These are phyloP conservation scores for Irpex sp. DNA, from an alignment of 1,284 basidiomycete species.

Conservation along the genomic window DNA sequence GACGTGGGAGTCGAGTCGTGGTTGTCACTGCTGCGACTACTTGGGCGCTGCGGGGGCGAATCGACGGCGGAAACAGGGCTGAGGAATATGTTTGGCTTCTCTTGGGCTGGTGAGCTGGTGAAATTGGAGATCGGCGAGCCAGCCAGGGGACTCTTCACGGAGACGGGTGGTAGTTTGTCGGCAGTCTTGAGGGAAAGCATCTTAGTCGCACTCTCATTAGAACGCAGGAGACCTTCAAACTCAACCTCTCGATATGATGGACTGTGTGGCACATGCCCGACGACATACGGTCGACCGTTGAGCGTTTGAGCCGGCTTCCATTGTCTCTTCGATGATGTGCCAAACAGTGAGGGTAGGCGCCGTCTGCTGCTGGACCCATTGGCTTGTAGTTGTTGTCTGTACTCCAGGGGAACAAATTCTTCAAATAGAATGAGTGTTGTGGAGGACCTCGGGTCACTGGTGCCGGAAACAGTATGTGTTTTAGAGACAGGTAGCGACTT, in stretches of 20 bases:
- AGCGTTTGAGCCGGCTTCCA: slow-evolving; percentile 78
- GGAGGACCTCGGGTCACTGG: slow-evolving; percentile 50
- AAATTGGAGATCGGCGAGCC: slow-evolving; percentile 16
- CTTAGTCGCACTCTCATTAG: slow-evolving; percentile 52
- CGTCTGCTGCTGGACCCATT: slow-evolving; percentile 26
- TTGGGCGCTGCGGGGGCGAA: slow-evolving; percentile 8
- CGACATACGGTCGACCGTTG: slow-evolving; percentile 70
- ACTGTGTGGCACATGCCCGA: slow-evolving; percentile 63
- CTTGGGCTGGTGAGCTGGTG: slow-evolving; percentile 4
- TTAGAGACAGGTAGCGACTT: slow-evolving; percentile 58
- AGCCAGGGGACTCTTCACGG: slow-evolving; percentile 7
- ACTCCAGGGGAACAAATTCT: slow-evolving; percentile 85
- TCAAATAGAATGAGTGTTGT: slow-evolving; percentile 76
- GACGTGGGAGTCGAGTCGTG: background rate
- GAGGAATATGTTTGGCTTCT: slow-evolving; percentile 11
- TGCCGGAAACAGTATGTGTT: slow-evolving; percentile 25
- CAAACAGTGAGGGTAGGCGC: slow-evolving; percentile 36
- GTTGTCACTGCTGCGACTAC: slow-evolving; percentile 14
- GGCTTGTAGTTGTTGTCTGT: slow-evolving; percentile 69
- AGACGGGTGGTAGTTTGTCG: slow-evolving; percentile 8
- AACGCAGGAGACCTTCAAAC: slow-evolving; percentile 73
- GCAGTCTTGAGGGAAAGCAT: slow-evolving; percentile 45
- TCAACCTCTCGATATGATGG: slow-evolving; percentile 67
- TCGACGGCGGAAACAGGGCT: slow-evolving; percentile 3
- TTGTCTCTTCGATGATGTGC: slow-evolving; percentile 41